These are phyloP conservation scores for Corylus americana DNA, from an alignment of 306 rosid genomes.

Conservation along the genomic window DNA sequence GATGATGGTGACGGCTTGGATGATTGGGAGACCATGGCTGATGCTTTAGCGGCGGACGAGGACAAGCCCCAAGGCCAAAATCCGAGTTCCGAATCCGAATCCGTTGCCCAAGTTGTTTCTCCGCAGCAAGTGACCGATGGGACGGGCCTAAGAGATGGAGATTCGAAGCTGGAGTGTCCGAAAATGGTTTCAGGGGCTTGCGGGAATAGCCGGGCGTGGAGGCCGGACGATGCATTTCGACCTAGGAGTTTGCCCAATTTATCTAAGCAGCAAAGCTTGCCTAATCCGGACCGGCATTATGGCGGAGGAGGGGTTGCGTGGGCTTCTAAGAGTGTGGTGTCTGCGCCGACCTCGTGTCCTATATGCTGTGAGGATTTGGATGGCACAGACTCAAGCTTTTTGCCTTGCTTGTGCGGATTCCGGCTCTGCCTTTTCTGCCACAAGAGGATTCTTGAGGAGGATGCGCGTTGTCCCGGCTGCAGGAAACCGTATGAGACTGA, in stretches of 20 bases:
- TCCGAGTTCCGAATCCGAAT: conserved; percentile 41
- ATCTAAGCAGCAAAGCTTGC: conserved; percentile 80
- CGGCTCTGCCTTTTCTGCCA: conserved; percentile 98
- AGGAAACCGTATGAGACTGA: conserved; percentile 79
- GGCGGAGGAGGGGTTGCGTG: conserved; percentile 61
- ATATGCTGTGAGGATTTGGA: conserved; percentile 95
- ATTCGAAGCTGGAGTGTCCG: conserved; percentile 36
- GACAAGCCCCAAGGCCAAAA: conserved; percentile 52
- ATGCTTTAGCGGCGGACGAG: conserved; percentile 75
- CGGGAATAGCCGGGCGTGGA: conserved; percentile 69
- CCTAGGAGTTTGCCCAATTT: conserved; percentile 91
- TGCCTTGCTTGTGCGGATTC: conserved; percentile 89
- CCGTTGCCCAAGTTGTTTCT: conserved; percentile 32
- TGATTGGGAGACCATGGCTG: conserved; percentile 99
- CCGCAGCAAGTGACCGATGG: conserved; percentile 33
- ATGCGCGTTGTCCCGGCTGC: conserved; percentile 96
- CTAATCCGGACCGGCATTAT: conserved; percentile 46
- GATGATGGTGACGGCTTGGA: conserved; percentile 88
- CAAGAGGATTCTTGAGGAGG: conserved; percentile 91
- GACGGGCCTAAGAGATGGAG: conserved; percentile 30
- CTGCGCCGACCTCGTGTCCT: conserved; percentile 75
- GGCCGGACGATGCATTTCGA: conserved; percentile 86
- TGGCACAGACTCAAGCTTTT: conserved; percentile 78
- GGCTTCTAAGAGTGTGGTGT: conserved; percentile 34
- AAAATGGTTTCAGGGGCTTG: conserved; percentile 46